Conservation (phyloP, 148 eudicot species). For the Chenopodium formosanum region DNA sequence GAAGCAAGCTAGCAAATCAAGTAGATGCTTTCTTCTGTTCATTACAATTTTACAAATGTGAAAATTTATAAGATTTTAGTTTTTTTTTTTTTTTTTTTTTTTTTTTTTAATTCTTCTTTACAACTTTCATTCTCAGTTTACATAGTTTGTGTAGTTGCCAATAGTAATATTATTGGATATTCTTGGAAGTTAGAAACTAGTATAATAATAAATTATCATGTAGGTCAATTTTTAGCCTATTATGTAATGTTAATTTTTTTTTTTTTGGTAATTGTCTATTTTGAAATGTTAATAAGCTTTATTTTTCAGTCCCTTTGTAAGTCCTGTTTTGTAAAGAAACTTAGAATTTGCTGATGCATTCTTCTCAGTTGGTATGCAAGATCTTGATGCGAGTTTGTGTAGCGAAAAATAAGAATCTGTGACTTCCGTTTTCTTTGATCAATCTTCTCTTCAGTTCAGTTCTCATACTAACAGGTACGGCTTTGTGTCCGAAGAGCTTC, state of each 20-base stretch:
- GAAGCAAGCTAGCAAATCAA: slow-evolving; percentile 18
- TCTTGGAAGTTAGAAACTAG: slow-evolving; percentile 24
- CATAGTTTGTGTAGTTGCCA: slow-evolving; percentile 32
- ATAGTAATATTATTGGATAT: slow-evolving; percentile 28
- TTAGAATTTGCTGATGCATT: neutral
- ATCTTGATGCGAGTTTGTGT: too few species aligned
- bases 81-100: neutral
- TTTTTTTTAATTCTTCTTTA: neutral
- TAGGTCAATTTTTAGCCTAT: slow-evolving; percentile 22
- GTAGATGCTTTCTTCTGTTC: slow-evolving; percentile 19
- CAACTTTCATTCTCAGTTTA: slow-evolving; percentile 11
- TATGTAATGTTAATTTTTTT: slow-evolving; percentile 18
- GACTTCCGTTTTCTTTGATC: too few species aligned
- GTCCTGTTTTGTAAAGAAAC: neutral
- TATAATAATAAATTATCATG: slow-evolving; percentile 13
- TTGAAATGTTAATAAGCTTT: slow-evolving; percentile 10
- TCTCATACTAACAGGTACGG: too few species aligned
- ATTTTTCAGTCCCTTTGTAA: neutral
- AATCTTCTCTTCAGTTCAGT: too few species aligned
- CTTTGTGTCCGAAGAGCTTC: too few species aligned
- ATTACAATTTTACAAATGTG: slow-evolving; percentile 25
- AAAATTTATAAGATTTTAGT: slow-evolving; percentile 3
- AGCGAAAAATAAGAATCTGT: too few species aligned
- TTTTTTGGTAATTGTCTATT: neutral
- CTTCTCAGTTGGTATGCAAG: neutral